Evolutionary conservation across 148 eudicot species (phyloP).

Genomic region (Camellia lanceoleosa): DNA sequence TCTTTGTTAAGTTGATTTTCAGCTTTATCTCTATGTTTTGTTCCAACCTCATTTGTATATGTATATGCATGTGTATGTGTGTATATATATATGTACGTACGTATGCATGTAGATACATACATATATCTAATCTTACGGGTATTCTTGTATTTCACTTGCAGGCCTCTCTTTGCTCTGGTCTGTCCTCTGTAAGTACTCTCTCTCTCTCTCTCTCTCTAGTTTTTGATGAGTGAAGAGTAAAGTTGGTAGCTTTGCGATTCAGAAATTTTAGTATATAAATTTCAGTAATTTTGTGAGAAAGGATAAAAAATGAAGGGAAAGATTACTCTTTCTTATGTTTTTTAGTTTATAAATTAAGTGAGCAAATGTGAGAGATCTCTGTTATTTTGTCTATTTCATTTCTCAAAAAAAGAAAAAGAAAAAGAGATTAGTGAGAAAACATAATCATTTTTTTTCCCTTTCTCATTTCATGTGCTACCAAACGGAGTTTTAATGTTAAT

Average conservation of each 20-base stretch:
- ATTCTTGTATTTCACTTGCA: constrained; percentile 10
- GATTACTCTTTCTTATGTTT: too few relatives aligned
- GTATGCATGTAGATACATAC: not conserved
- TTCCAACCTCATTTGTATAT: not conserved
- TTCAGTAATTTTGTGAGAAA: too few relatives aligned
- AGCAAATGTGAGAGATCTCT: too few relatives aligned
- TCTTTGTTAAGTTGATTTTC: not conserved
- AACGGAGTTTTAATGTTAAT: too few relatives aligned
- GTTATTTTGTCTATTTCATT: too few relatives aligned
- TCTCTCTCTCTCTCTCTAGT: not conserved
- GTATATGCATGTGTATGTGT: too few relatives aligned
- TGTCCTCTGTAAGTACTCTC: constrained; percentile 26
- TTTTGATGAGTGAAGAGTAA: not conserved
- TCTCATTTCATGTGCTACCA: too few relatives aligned
- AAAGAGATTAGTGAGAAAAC: not conserved
- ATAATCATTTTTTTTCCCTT: too few relatives aligned
- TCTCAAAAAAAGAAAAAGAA: too few relatives aligned
- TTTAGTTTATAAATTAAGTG: too few relatives aligned
- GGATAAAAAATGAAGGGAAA: too few relatives aligned
- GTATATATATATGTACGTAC: not conserved
- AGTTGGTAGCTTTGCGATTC: not conserved
- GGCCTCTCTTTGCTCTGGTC: constrained; percentile 29
- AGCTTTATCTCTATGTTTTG: not conserved
- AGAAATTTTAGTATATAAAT: not conserved
- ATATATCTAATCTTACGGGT: too few relatives aligned